Evolutionary conservation across 108 stramenopile species (phyloP), one percentile per base, ranked within the genome.

Genomic region (Parietichytrium sp.): DNA sequence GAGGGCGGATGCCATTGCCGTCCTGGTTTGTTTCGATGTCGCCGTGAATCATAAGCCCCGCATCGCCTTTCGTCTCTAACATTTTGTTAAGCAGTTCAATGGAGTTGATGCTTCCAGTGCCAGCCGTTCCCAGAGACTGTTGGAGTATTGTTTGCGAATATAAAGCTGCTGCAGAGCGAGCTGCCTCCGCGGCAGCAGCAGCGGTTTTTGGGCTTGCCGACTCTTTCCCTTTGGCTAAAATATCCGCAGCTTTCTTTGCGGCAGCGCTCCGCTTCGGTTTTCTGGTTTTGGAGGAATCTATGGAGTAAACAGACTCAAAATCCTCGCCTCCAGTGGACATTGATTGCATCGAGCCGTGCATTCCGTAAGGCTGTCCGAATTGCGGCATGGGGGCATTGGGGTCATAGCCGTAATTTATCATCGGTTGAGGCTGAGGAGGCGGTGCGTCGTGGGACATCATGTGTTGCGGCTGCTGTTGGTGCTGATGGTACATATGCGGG

Each of bases 41-140:
- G 38, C 55, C 55, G 55, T 72, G 55, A 33, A 72, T 42, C 55
- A 72, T 72, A n/a, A 72, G 55, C 4, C 55, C 55, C 4, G 30
- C 38, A 38, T 72, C 55, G 38, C 55, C 18, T 38, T 72, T 72
- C 36, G 55, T 72, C 18, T 72, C 55, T n/a, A 72, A 38, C 55
- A 72, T 72, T 18, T 72, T 72, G 10, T 16, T 72, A 20, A 72
- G 55, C 8, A 72, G 55, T 15, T 72, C 55, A 7, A 72, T 38
- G 42, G 36, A 42, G 55, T 72, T 72, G 55, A 72, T 72, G 55
- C 55, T 72, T 8, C 36, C 42, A 6, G 55, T 72, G 20, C 55
- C 55, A 23, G 36, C 38, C 20, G 4, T 31, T 7, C 55, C 55
- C 38, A 42, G 55, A 4, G 55, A 72, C 36, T 72, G 42, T 7